These are phyloP conservation scores for Nigrospora osmanthi DNA, from an alignment of 2,329 filamentous ascomycete species.

Conservation along the genomic window DNA sequence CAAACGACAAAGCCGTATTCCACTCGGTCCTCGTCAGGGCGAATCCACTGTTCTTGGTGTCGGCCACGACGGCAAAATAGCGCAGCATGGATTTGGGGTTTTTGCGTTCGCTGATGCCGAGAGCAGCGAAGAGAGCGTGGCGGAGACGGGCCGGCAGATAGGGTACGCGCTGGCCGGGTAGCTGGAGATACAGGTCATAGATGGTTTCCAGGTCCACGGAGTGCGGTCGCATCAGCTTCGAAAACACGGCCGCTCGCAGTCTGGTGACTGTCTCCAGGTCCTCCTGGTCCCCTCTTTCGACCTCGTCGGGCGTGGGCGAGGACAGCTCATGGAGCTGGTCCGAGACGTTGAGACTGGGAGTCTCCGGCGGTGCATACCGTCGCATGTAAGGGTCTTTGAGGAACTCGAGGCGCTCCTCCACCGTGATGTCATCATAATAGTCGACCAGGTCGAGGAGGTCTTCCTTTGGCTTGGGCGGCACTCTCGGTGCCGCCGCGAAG, in stretches of 20 bases:
- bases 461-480: conserved; percentile 16
- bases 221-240: conserved; percentile 32
- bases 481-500: not conserved
- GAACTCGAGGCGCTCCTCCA: conserved; percentile 45
- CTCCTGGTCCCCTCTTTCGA: conserved; percentile 24
- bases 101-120: conserved; percentile 55
- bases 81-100: conserved; percentile 61
- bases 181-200: conserved; percentile 38
- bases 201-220: conserved; percentile 33
- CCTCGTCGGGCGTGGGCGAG: conserved; percentile 35
- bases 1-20: conserved; percentile 77
- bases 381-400: conserved; percentile 45
- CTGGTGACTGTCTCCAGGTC: conserved; percentile 25
- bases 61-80: conserved; percentile 76
- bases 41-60: conserved; percentile 69
- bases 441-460: conserved; percentile 47
- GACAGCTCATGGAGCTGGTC: conserved; percentile 39
- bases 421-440: conserved; percentile 35
- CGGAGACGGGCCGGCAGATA: conserved; percentile 44
- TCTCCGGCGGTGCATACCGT: conserved; percentile 43
- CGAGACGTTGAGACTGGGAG: conserved; percentile 40
- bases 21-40: conserved; percentile 63
- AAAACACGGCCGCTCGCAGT: conserved; percentile 31
- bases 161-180: conserved; percentile 46
- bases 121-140: conserved; percentile 56